Conservation (phyloP, 805 yeast species). For the Wickerhamiella azymoides region DNA sequence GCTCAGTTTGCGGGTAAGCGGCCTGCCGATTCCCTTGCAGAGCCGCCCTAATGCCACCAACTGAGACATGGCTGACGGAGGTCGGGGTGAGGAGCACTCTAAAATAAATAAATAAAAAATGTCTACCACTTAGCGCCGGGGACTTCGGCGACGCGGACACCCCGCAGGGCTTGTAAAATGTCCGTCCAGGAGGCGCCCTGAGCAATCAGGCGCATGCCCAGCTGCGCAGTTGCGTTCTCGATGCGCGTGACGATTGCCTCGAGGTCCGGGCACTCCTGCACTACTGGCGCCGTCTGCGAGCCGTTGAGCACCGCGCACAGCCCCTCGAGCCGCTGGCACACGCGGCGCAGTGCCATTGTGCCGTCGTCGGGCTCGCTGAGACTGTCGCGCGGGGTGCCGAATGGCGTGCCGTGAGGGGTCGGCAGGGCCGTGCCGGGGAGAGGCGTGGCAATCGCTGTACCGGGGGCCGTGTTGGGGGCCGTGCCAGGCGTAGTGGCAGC, state of each 20-base stretch:
- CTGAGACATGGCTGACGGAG: too few relatives aligned
- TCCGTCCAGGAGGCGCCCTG: neutral
- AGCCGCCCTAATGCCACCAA: too few relatives aligned
- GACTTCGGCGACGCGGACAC: neutral
- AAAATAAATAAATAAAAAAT: neutral
- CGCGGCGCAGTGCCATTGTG: neutral
- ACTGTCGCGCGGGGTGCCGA: slow-evolving; percentile 31
- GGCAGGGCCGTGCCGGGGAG: neutral
- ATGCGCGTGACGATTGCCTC: slow-evolving; percentile 57
- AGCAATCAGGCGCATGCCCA: slow-evolving; percentile 30
- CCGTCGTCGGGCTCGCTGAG: slow-evolving; percentile 14
- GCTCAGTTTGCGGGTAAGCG: too few relatives aligned
- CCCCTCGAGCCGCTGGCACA: slow-evolving; percentile 2
- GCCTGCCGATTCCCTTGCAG: too few relatives aligned
- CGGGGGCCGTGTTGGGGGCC: too few relatives aligned
- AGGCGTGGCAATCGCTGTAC: too few relatives aligned
- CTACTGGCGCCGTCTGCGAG: slow-evolving; percentile 9
- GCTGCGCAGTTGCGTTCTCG: slow-evolving; percentile 41
- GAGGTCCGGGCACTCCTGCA: too few relatives aligned
- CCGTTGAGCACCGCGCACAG: neutral
- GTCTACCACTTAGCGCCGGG: neutral
- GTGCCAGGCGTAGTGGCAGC: too few relatives aligned
- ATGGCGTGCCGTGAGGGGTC: slow-evolving; percentile 27
- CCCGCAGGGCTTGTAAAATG: neutral
- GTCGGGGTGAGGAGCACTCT: too few relatives aligned